Base-by-base conservation (phyloP, 2,329 filamentous ascomycete species). In the Teratosphaeria gauchensis region DNA sequence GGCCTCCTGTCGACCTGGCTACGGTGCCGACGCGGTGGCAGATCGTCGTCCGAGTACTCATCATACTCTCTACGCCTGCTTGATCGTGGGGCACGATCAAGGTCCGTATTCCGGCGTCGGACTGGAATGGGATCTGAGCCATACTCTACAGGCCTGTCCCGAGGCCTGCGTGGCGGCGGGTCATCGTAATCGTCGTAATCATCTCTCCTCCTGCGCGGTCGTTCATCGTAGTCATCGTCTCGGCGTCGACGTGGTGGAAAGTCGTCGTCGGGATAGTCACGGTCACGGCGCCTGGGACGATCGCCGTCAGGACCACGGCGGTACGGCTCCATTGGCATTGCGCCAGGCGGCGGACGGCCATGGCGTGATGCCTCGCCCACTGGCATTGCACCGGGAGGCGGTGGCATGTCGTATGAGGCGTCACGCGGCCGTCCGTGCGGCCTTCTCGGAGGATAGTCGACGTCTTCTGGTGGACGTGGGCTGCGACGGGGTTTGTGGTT, bases 51-150 rank as follows among this genome's bases (percentile, higher is more conserved):
- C 14, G 54, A 58, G 51, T 57, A 59, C 4, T 64, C 62, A 51
- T 67, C 63, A 30, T 68, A 62, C 51, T 66, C 61, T 16, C 62
- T 55, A 21, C 67, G 63, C 31, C 63, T 56, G n/a, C 61, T 62
- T 31, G 66, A 62, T 7, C 62, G 57, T 12, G 24, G 53, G 16
- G 42, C 24, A 11, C 58, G 55, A 24, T 32, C 58, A 11, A 21
- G 19, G 14, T 68, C 65, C 19, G 64, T 67, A 54, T 64, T 61
- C 51, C 67, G 62, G 31, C 62, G 62, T 14, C 65, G 64, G 21
- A 62, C 62, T 30, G 66, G 63, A 21, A 69, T 64, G 1, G 68
- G 68, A 11, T 66, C 66, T 9, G 65, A 65, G 33, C 68, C 68
- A 48, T 69, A 69, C 53, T 69, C 66, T 35, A 69, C 63, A 9